Evolutionary conservation across 441 rosid genomes (phyloP).

Genomic region (Pelargonium fulgidum): DNA sequence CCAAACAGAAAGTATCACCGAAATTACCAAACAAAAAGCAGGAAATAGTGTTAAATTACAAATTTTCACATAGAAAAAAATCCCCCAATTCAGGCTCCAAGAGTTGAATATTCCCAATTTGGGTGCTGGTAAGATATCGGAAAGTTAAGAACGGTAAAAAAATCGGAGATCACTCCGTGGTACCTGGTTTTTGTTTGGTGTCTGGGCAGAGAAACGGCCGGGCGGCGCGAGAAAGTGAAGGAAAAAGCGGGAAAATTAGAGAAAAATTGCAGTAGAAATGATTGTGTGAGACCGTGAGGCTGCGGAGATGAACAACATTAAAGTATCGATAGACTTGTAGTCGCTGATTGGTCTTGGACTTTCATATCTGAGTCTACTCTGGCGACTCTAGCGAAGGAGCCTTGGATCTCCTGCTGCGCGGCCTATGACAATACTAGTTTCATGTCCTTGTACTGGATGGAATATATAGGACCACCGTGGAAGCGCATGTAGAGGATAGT

Average conservation of each 20-base stretch:
- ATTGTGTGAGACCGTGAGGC: neutral
- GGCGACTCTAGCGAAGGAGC: constrained; percentile 25
- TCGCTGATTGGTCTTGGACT: constrained; percentile 4
- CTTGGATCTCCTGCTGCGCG: constrained; percentile 19
- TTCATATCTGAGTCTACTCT: constrained; percentile 22
- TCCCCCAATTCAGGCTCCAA: neutral
- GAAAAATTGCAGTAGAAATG: constrained; percentile 4
- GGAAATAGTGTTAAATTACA: neutral
- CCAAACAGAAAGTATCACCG: constrained; percentile 12
- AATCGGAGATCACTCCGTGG: neutral
- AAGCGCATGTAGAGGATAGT: too few species aligned
- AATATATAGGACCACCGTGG: too few species aligned
- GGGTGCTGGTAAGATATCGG: neutral
- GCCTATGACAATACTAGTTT: neutral
- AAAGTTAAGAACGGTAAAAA: neutral
- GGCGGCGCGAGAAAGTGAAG: neutral
- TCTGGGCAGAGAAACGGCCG: neutral
- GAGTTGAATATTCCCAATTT: neutral
- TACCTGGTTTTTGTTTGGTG: neutral
- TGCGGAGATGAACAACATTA: neutral
- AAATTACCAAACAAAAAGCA: neutral
- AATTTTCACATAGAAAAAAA: neutral
- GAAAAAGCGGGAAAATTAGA: constrained; percentile 16
- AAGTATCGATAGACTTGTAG: neutral
- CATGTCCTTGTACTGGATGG: neutral